These are phyloP conservation scores for Elsinoe necatrix DNA, from an alignment of 2,329 filamentous ascomycete species.

Conservation along the genomic window DNA sequence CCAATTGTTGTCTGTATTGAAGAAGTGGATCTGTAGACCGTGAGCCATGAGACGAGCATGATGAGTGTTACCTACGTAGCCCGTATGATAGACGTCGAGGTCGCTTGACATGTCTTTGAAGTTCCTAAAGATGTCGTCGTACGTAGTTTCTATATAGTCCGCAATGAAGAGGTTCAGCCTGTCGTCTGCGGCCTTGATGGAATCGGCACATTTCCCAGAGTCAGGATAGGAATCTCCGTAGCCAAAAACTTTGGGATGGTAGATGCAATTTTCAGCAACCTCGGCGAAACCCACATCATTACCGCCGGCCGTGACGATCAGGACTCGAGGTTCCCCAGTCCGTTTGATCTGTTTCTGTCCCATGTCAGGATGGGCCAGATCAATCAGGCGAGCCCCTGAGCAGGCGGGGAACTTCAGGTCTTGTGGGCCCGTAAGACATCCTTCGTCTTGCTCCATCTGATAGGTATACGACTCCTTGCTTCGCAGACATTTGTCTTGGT, in stretches of 20 bases:
- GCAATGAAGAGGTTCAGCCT: neutral
- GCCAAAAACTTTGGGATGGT: neutral
- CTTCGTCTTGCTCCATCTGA: neutral
- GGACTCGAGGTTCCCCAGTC: neutral
- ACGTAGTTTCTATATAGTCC: neutral
- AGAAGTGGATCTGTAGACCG: neutral
- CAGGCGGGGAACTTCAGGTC: neutral
- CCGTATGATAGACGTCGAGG: neutral
- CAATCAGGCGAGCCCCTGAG: neutral
- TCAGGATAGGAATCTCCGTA: neutral
- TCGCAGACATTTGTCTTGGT: neutral
- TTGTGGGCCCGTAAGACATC: neutral
- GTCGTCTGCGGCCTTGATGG: neutral
- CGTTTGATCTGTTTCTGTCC: neutral
- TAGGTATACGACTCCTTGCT: slow-evolving; percentile 1
- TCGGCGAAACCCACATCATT: neutral
- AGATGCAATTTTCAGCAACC: neutral
- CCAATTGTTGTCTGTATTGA: neutral
- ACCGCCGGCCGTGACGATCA: neutral
- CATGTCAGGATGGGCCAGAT: neutral
- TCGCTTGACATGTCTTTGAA: neutral
- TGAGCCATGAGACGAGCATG: neutral
- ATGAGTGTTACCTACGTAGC: neutral
- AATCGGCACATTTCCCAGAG: neutral
- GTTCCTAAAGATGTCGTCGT: neutral